Evolutionary conservation across 2,329 filamentous ascomycete genomes (phyloP), one percentile per base, ranked within the genome.

Genomic region (Cordyceps cateniannulata): DNA sequence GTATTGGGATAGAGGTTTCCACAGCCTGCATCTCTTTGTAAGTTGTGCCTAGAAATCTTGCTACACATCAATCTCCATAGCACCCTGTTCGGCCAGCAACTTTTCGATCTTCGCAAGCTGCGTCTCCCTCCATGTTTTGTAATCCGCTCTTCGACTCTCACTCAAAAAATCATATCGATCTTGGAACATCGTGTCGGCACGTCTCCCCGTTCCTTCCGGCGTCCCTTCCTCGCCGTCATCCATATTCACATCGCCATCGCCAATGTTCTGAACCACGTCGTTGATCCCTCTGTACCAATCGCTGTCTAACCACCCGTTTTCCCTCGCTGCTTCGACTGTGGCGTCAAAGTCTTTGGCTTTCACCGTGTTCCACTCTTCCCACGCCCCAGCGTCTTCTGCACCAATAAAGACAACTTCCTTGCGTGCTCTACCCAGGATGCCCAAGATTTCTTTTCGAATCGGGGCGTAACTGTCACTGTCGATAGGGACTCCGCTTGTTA

Each of bases 161-260:
- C 85, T 87, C 66, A 93, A 72, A 67, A 86, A 90, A 67, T 92
- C 88, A 67, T 89, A 86, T 51, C 82, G 81, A 64, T 87, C 85
- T 71, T 92, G 88, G 66, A 93, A 84, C 89, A 92, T 92, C 2
- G 86, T 89, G 64, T 85, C 83, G 9, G 79, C 75, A 7, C 60
- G 60, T 61, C 79, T 71, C 72, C 85, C 73, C 29, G 79, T 69
- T 61, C 79, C 75, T 42, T 76, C 76, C n/a, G 69, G 70, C 38
- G 73, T 73, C 3, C 71, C 73, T 25, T 75, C 72, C 2, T 70
- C 72, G 27, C 69, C 70, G 5, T 71, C 69, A 9, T 66, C 71
- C 47, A 49, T 60, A 20, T 60, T 10, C 73, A 73, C 14, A 67
- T 72, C 62, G 58, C 63, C 62, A 64, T 65, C 64, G 59, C 69